Base-by-base conservation (phyloP, 257 asterid genomes). In the Solanum gandarillasii region DNA sequence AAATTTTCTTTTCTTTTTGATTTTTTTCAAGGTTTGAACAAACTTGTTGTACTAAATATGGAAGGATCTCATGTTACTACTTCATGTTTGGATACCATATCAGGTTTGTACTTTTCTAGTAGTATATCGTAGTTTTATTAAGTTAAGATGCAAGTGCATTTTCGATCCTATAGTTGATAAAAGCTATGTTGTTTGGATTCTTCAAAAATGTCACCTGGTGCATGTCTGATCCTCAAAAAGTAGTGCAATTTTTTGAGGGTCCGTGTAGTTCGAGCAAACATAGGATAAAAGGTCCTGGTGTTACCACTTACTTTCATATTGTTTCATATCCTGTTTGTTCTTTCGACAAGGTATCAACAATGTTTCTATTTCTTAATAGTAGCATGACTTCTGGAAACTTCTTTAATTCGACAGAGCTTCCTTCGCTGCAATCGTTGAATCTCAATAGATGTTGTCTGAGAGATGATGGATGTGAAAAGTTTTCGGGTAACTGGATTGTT, bases 1-100 rank as follows among this genome's bases (percentile, higher is more conserved):
- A 21, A 16, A 23, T 35, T 36, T 23, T 3, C 32, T 73, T 21
- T 12, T n/a, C 32, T 4, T 14, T 79, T 43, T n/a, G 12, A 7
- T 39, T 29, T 27, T 70, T 41, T 34, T 13, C 0, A 0, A 85
- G 83, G 82, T 68, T 70, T 85, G 70, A 70, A 74, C 3, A 70
- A 85, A 52, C 87, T 85, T 18, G 25, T 6, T 43, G 76, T 70
- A 74, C 79, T 85, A 68, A 85, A 70, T 73, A 41, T 85, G 34
- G 83, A 85, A 34, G 87, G 87, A 62, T 85, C 82, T 0, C 83
- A 85, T 48, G 79, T 85, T 68, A 70, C 87, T 18, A 67, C 68
- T 2, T 46, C 87, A 68, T 68, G 82, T 68, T 85, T 85, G 87
- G 46, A 85, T 68, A 67, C 58, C 12, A 71, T 68, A 36, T 85